Percentiles rank a stretch among this genome's conserved stretches.
phyloP scores from a whole-genome alignment of 2,329 filamentous ascomycete genomes.

The Penicillium psychrosexuale region DNA sequence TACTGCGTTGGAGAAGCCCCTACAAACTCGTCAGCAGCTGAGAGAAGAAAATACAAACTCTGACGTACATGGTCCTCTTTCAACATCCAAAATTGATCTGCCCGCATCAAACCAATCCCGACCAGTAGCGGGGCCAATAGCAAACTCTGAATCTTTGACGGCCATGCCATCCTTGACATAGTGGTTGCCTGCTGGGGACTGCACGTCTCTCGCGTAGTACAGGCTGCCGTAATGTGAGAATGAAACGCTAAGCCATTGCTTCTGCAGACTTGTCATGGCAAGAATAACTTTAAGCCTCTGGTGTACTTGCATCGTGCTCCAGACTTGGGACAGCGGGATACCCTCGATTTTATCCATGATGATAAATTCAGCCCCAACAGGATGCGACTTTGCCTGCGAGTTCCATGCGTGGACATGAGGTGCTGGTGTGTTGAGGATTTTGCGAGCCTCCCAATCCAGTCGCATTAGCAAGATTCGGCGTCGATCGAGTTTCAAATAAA shows the following conservation, averaged over 20 bases:
- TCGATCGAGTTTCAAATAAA: neutral
- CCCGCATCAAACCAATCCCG: conserved; percentile 28
- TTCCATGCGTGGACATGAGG: conserved; percentile 24
- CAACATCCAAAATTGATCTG: conserved; percentile 23
- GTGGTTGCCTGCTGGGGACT: conserved; percentile 17
- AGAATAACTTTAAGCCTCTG: conserved; percentile 28
- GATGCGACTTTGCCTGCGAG: conserved; percentile 18
- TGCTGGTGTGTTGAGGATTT: conserved; percentile 19
- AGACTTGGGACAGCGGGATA: conserved; percentile 26
- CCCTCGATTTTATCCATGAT: conserved; percentile 26
- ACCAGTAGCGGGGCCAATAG: conserved; percentile 26
- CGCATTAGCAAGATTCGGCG: neutral
- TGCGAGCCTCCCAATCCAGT: conserved; percentile 19
- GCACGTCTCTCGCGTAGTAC: conserved; percentile 25
- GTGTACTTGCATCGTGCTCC: conserved; percentile 21
- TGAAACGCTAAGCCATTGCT: conserved; percentile 27
- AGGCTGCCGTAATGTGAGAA: conserved; percentile 32
- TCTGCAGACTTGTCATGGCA: conserved; percentile 27
- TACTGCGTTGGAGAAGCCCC: conserved; percentile 26
- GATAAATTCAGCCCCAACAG: conserved; percentile 22
- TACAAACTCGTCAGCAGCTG: conserved; percentile 18
- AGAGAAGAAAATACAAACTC: conserved; percentile 2
- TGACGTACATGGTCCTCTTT: conserved; percentile 30
- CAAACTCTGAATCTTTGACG: conserved; percentile 23
- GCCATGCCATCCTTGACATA: conserved; percentile 23